Conservation (phyloP, 2,329 filamentous ascomycete genomes). For the Apiospora saccharicola region DNA sequence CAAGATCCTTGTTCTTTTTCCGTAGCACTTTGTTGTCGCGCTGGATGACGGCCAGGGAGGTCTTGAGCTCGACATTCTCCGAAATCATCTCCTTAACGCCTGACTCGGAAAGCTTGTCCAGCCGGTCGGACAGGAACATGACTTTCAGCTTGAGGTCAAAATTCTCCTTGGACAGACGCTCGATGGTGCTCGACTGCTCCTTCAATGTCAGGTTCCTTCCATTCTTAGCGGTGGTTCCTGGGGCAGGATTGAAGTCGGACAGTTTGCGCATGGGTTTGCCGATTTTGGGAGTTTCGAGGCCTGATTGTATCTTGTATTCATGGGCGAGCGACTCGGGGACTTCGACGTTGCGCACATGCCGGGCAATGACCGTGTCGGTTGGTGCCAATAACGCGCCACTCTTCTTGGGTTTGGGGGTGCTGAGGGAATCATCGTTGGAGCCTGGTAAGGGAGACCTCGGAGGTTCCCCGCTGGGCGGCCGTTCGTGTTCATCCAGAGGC, state of each 20-base stretch:
- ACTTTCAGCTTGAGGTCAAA: slow-evolving; percentile 98
- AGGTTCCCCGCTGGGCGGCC: slow-evolving; percentile 40
- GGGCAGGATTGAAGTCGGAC: slow-evolving; percentile 60
- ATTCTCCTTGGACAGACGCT: slow-evolving; percentile 95
- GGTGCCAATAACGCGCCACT: slow-evolving; percentile 66
- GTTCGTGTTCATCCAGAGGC: slow-evolving; percentile 57
- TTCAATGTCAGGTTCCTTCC: slow-evolving; percentile 86
- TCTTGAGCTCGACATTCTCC: slow-evolving; percentile 95
- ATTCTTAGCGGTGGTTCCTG: slow-evolving; percentile 59
- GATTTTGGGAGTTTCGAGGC: slow-evolving; percentile 62
- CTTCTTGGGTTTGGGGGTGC: slow-evolving; percentile 74
- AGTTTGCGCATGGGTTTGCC: slow-evolving; percentile 48
- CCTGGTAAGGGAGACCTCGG: slow-evolving; percentile 41
- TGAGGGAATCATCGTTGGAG: slow-evolving; percentile 55
- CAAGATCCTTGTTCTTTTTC: slow-evolving; percentile 83
- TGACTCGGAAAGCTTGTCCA: slow-evolving; percentile 94
- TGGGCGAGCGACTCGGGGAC: slow-evolving; percentile 88
- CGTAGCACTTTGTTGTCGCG: slow-evolving; percentile 88
- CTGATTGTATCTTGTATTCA: slow-evolving; percentile 82
- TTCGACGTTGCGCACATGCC: slow-evolving; percentile 88
- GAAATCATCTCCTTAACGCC: slow-evolving; percentile 98
- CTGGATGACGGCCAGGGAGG: slow-evolving; percentile 85
- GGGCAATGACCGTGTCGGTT: slow-evolving; percentile 87
- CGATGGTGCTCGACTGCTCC: slow-evolving; percentile 97
- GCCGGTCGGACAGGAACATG: slow-evolving; percentile 91